A percentile compares a stretch with the other conserved stretches of the same genome.
Evolutionary conservation across 73 alveolate species (phyloP).

Genomic region (Paramecium bursaria): DNA sequence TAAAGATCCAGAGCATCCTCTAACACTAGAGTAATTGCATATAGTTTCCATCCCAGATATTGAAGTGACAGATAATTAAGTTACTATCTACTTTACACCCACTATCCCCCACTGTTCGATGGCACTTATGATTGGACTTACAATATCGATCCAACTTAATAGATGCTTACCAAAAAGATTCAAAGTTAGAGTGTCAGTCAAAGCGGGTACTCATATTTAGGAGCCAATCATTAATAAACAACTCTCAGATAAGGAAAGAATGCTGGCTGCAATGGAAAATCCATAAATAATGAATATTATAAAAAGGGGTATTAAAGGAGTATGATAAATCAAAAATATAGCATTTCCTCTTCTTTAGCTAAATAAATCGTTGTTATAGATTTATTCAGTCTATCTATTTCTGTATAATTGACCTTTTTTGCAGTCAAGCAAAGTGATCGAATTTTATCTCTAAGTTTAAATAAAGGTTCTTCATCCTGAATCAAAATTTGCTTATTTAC

Average conservation of each 20-base stretch:
- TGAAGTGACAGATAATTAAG: not conserved
- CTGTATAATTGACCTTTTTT: constrained; percentile 84
- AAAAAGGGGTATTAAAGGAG: constrained; percentile 22
- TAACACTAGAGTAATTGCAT: constrained; percentile 33
- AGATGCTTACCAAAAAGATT: constrained; percentile 46
- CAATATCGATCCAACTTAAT: not conserved
- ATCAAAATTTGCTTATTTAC: constrained; percentile 86
- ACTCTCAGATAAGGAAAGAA: constrained; percentile 52
- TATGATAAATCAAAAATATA: constrained; percentile 48
- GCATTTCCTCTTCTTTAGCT: constrained; percentile 32
- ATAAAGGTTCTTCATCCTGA: constrained; percentile 85
- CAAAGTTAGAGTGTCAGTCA: constrained; percentile 6
- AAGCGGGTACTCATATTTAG: constrained; percentile 7
- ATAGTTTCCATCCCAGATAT: constrained; percentile 3
- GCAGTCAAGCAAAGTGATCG: constrained; percentile 77
- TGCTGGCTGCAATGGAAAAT: constrained; percentile 47
- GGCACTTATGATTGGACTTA: constrained; percentile 43
- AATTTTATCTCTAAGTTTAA: constrained; percentile 75
- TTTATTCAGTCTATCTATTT: constrained; percentile 76
- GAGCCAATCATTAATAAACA: constrained; percentile 5
- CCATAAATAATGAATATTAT: constrained; percentile 11
- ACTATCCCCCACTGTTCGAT: constrained; percentile 63
- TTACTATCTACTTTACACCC: constrained; percentile 45
- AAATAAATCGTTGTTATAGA: constrained; percentile 71
- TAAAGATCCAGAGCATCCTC: constrained; percentile 56